Percentiles rank a stretch among this genome's conserved stretches.
Evolutionary conservation across 2,329 filamentous ascomycete species (phyloP).

Genomic region (Penicillium sp.): DNA sequence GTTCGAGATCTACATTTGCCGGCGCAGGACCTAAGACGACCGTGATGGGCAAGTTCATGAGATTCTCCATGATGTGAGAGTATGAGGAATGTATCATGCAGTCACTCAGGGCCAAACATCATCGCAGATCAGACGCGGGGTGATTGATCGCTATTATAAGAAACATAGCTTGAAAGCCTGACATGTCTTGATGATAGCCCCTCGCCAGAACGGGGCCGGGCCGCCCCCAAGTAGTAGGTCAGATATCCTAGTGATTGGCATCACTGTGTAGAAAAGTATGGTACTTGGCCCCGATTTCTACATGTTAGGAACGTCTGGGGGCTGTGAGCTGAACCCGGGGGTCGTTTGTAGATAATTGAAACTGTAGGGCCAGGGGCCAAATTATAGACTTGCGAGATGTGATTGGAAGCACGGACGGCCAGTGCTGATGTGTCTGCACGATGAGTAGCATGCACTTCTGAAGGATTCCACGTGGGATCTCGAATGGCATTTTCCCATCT

Average conservation of each 20-base stretch:
- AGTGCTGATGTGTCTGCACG: neutral
- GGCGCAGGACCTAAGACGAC: constrained; percentile 12
- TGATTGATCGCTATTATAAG: neutral
- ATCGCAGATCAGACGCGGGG: neutral
- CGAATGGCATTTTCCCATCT: neutral
- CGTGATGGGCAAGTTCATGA: constrained; percentile 3
- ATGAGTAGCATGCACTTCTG: neutral
- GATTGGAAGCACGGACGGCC: neutral
- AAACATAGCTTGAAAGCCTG: neutral
- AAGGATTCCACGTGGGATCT: constrained; percentile 3
- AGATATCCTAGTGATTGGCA: too few relatives aligned
- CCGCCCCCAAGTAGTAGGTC: neutral
- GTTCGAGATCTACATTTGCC: constrained; percentile 1
- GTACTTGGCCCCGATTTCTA: neutral
- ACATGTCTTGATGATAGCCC: neutral
- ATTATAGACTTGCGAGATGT: neutral
- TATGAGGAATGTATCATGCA: neutral
- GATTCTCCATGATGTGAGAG: constrained; percentile 3
- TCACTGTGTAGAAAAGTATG: neutral
- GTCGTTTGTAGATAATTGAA: neutral
- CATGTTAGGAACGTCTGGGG: neutral
- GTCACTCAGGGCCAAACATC: neutral
- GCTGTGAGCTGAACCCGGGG: neutral
- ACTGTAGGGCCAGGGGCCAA: neutral
- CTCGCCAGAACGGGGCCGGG: neutral